Conservation (phyloP, 176 grass and related monocot species). For the Phoenix dactylifera region DNA sequence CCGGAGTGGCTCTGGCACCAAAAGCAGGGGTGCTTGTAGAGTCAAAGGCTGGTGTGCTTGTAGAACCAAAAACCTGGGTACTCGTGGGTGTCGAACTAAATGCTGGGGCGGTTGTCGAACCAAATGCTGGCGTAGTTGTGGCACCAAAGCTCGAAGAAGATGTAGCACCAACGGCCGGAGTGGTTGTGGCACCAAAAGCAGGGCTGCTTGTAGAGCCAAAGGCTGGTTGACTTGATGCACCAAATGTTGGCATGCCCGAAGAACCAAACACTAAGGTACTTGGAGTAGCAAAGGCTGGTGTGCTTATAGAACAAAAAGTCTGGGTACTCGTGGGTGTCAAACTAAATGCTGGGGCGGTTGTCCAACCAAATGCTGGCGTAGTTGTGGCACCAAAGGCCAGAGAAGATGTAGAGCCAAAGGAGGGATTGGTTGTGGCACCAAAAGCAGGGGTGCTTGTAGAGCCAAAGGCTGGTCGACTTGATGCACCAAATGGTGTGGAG, state of each 20-base stretch:
- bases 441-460: slow-evolving; percentile 34
- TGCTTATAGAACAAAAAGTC: slow-evolving; percentile 36
- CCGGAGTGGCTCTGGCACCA: too few species aligned
- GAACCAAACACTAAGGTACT: slow-evolving; percentile 46
- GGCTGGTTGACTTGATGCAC: slow-evolving; percentile 28
- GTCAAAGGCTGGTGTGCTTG: too few species aligned
- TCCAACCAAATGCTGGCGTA: slow-evolving; percentile 47
- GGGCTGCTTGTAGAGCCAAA: slow-evolving; percentile 55
- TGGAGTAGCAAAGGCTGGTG: slow-evolving; percentile 42
- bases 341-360: slow-evolving; percentile 7
- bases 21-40: too few species aligned
- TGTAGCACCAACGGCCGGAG: slow-evolving; percentile 20
- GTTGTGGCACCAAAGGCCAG: slow-evolving; percentile 33
- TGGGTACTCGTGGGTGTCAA: slow-evolving; percentile 26
- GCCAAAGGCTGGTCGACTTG: slow-evolving; percentile 39
- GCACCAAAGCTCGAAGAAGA: slow-evolving; percentile 25
- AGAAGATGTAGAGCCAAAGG: slow-evolving; percentile 13
- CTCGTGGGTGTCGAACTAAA: too few species aligned
- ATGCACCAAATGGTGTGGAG: slow-evolving; percentile 28
- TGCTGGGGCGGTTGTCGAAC: slow-evolving; percentile 20
- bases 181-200: slow-evolving; percentile 44
- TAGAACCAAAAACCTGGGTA: too few species aligned
- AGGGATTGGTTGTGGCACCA: slow-evolving; percentile 22
- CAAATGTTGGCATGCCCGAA: slow-evolving; percentile 52
- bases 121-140: slow-evolving; percentile 41